Conservation (phyloP, 139 green algal genomes). For the Auxenochlorella protothecoides region DNA sequence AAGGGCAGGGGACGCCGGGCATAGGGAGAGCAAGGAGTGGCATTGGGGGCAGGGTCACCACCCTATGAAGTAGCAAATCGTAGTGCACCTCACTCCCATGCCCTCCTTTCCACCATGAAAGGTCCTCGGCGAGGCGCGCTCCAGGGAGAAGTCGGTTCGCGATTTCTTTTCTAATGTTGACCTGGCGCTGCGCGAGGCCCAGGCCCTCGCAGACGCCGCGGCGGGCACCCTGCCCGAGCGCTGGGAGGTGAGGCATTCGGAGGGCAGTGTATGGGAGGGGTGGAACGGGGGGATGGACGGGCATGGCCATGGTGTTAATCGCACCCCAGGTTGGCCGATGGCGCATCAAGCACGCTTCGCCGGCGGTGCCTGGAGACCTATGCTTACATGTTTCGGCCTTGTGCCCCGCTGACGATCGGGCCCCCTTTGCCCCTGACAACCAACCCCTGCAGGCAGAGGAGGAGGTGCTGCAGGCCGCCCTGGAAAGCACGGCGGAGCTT, state of each 20-base stretch:
- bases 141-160: constrained; percentile 59
- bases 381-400: not conserved
- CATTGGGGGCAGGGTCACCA: not conserved
- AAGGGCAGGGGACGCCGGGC: not conserved
- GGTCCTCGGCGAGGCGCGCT: constrained; percentile 39
- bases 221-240: constrained; percentile 7
- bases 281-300: not conserved
- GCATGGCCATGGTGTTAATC: too few relatives aligned
- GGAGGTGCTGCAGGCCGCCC: constrained; percentile 29
- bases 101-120: not conserved
- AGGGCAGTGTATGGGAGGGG: too few relatives aligned
- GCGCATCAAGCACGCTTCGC: not conserved
- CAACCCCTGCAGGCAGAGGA: constrained; percentile 40
- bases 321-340: too few relatives aligned
- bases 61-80: not conserved
- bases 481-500: constrained; percentile 24
- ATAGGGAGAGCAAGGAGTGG: not conserved
- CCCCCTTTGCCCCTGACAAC: not conserved
- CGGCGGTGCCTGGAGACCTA: not conserved
- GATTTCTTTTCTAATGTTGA: constrained; percentile 95
- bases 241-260: constrained; percentile 16
- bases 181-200: constrained; percentile 45
- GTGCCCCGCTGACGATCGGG: too few relatives aligned
- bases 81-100: not conserved
- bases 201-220: not conserved